Percentiles rank a stretch among this genome's conserved stretches.
Conservation (phyloP, 208 protist genomes). For the Tritrichomonas foetus region DNA sequence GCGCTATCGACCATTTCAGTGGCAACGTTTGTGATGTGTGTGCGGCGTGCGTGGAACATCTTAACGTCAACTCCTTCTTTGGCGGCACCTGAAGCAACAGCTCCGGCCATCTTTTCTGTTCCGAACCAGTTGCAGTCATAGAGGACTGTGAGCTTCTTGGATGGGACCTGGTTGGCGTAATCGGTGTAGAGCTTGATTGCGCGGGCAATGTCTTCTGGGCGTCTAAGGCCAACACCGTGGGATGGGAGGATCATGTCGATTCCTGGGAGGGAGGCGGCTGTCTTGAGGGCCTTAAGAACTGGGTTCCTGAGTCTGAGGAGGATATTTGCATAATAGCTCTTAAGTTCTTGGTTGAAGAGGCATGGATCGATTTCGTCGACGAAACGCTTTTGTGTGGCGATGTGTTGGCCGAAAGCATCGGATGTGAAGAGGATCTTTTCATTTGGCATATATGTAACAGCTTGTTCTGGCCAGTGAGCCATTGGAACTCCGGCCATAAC, state of each 20-base stretch:
- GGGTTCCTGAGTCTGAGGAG: neutral
- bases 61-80: neutral
- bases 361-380: neutral
- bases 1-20: neutral
- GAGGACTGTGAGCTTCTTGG: neutral
- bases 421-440: slow-evolving; percentile 32
- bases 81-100: neutral
- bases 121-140: slow-evolving; percentile 35
- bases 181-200: slow-evolving; percentile 32
- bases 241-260: neutral
- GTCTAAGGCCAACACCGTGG: slow-evolving; percentile 4
- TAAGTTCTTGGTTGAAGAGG: neutral
- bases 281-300: slow-evolving; percentile 2
- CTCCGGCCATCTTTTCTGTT: neutral
- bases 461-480: slow-evolving; percentile 25
- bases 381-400: neutral
- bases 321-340: slow-evolving; percentile 4
- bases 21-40: slow-evolving; percentile 16
- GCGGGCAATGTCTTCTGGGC: neutral
- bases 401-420: slow-evolving; percentile 14
- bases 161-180: neutral
- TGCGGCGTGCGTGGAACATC: neutral
- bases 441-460: neutral
- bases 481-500: slow-evolving; percentile 20
- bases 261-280: neutral